Evolutionary conservation across 2,329 filamentous ascomycete species (phyloP).

Genomic region (Fusarium guadeloupense): DNA sequence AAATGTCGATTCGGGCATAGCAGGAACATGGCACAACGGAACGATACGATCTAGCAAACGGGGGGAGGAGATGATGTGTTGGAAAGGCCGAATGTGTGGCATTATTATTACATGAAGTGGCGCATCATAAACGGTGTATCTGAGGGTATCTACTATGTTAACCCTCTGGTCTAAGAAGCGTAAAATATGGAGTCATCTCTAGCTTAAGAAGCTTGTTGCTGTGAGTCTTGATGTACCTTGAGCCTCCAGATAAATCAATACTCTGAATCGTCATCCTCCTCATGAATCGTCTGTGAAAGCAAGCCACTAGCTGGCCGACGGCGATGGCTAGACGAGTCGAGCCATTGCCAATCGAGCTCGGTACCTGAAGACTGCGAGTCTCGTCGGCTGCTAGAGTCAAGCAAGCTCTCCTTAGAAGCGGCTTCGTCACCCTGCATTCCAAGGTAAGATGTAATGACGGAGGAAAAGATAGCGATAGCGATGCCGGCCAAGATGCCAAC

Average conservation of each 20-base stretch:
- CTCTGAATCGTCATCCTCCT: constrained; percentile 73
- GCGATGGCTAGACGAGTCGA: constrained; percentile 49
- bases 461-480: constrained; percentile 65
- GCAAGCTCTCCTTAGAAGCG: constrained; percentile 24
- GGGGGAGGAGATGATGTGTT: constrained; percentile 11
- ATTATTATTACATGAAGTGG: constrained; percentile 26
- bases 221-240: not conserved
- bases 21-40: constrained; percentile 32
- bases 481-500: constrained; percentile 73
- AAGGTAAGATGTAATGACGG: constrained; percentile 62
- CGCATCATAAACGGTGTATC: constrained; percentile 1
- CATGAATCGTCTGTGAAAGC: constrained; percentile 73
- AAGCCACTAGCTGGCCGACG: constrained; percentile 59
- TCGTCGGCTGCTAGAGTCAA: constrained; percentile 26
- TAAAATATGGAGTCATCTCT: constrained; percentile 15
- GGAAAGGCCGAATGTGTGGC: constrained; percentile 13
- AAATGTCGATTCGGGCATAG: constrained; percentile 20
- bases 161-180: constrained; percentile 11
- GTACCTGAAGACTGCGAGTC: constrained; percentile 44
- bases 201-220: constrained; percentile 7
- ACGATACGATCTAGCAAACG: constrained; percentile 8
- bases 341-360: constrained; percentile 52
- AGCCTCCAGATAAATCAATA: constrained; percentile 20
- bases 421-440: constrained; percentile 50
- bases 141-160: not conserved